Percentiles rank a stretch among this genome's conserved stretches.
These are phyloP conservation scores for Tinospora cordifolia DNA, from an alignment of 164 flowering plant species.

Conservation along the genomic window DNA sequence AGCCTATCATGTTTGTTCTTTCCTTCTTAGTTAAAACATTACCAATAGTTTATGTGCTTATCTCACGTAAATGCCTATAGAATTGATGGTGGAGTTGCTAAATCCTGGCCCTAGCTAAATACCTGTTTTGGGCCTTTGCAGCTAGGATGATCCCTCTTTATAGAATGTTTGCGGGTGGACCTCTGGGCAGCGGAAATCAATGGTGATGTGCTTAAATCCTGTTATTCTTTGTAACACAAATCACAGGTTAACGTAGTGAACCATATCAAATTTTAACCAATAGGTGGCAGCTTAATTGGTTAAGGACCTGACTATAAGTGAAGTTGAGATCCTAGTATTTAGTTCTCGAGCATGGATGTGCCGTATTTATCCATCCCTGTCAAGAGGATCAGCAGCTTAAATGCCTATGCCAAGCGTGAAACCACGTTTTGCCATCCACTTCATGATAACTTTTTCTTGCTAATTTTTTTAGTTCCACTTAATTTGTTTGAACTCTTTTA, in stretches of 20 bases:
- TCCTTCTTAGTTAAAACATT: background rate
- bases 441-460: too few relatives aligned
- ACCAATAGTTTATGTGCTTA: background rate
- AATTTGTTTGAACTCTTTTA: conserved; percentile 23
- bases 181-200: conserved; percentile 86
- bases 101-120: conserved; percentile 5
- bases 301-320: too few relatives aligned
- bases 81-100: background rate
- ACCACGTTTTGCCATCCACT: too few relatives aligned
- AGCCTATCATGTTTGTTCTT: background rate
- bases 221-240: background rate
- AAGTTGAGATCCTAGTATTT: too few relatives aligned
- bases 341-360: too few relatives aligned
- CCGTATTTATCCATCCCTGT: too few relatives aligned
- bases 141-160: conserved; percentile 96
- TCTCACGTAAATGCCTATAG: background rate
- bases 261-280: background rate
- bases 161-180: conserved; percentile 97
- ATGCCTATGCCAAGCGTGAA: too few relatives aligned
- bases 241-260: background rate
- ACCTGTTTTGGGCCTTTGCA: conserved; percentile 29
- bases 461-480: too few relatives aligned
- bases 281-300: too few relatives aligned
- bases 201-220: conserved; percentile 39
- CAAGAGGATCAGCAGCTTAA: too few relatives aligned